A percentile compares a stretch with the other conserved stretches of the same genome.
phyloP scores from a whole-genome alignment of 495 filamentous ascomycete genomes.

The Corynascus novoguineensis region DNA sequence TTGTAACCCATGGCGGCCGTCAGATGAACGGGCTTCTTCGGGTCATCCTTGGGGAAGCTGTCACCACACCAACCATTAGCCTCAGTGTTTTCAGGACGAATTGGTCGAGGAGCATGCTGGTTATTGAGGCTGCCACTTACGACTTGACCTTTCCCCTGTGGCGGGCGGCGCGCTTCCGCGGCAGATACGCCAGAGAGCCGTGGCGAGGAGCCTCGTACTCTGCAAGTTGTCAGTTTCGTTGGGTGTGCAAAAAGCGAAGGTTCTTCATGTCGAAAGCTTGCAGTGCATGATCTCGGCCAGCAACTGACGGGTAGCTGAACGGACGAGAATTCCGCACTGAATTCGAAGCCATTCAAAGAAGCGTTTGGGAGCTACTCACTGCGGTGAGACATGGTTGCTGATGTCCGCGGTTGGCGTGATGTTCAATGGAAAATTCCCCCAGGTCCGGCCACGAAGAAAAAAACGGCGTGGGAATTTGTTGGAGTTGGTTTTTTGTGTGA shows the following conservation, averaged over 20 bases:
- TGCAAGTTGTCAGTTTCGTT: slow-evolving; percentile 41
- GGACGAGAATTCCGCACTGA: slow-evolving; percentile 4
- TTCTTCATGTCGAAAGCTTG: neutral
- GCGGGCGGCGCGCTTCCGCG: slow-evolving; percentile 91
- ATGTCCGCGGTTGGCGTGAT: slow-evolving; percentile 26
- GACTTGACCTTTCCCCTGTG: slow-evolving; percentile 98
- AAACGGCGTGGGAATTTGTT: slow-evolving; percentile 24
- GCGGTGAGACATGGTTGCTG: slow-evolving; percentile 36
- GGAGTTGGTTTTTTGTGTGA: slow-evolving; percentile 30
- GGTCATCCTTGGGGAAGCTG: slow-evolving; percentile 99
- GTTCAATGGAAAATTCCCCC: slow-evolving; percentile 27
- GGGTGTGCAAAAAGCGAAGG: neutral
- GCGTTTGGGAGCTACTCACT: slow-evolving; percentile 25
- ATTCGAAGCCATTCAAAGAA: neutral
- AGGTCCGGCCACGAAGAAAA: slow-evolving; percentile 18
- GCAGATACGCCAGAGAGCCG: slow-evolving; percentile 95
- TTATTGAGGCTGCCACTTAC: slow-evolving; percentile 46
- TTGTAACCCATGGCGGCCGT: slow-evolving; percentile 99
- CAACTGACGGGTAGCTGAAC: neutral
- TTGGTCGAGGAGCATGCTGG: neutral
- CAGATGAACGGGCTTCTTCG: slow-evolving; percentile 98
- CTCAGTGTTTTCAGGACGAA: neutral
- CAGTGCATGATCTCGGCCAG: slow-evolving; percentile 7
- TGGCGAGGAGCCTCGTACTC: slow-evolving; percentile 93
- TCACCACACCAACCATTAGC: slow-evolving; percentile 27